These are phyloP conservation scores for Trichomonas vaginalis DNA, from an alignment of 208 protist genomes.

Conservation along the genomic window DNA sequence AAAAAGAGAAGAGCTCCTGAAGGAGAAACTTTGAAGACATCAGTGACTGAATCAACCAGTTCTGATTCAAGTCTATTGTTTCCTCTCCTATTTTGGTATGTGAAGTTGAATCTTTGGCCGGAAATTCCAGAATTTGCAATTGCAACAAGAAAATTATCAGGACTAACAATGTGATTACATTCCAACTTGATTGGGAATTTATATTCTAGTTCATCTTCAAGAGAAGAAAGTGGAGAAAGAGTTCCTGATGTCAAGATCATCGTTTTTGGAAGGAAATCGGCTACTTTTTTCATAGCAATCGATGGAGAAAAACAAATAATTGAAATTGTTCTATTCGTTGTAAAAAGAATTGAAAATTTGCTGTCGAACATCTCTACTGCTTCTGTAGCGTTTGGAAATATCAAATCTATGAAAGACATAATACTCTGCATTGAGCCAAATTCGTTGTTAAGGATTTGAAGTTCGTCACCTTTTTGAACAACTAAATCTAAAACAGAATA, in stretches of 20 bases:
- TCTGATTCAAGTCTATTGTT: background rate
- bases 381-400: background rate
- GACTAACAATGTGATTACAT: background rate
- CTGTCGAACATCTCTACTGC: background rate
- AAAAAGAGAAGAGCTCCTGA: constrained; percentile 13
- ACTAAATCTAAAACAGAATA: background rate
- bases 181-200: background rate
- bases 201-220: background rate
- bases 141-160: background rate
- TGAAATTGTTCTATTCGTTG: background rate
- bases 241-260: constrained; percentile 19
- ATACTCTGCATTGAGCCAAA: background rate
- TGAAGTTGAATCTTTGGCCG: background rate
- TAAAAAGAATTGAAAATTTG: background rate
- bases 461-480: background rate
- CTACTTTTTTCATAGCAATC: background rate
- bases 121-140: background rate
- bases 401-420: background rate
- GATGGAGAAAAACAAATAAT: background rate
- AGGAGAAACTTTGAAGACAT: background rate
- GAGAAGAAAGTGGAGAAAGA: background rate
- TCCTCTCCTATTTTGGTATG: background rate
- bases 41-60: background rate
- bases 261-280: background rate
- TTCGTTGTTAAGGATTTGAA: background rate